Percentiles rank a stretch among this genome's conserved stretches.
These are phyloP conservation scores for Microcyclosporella mali DNA, from an alignment of 2,329 filamentous ascomycete species.

Conservation along the genomic window DNA sequence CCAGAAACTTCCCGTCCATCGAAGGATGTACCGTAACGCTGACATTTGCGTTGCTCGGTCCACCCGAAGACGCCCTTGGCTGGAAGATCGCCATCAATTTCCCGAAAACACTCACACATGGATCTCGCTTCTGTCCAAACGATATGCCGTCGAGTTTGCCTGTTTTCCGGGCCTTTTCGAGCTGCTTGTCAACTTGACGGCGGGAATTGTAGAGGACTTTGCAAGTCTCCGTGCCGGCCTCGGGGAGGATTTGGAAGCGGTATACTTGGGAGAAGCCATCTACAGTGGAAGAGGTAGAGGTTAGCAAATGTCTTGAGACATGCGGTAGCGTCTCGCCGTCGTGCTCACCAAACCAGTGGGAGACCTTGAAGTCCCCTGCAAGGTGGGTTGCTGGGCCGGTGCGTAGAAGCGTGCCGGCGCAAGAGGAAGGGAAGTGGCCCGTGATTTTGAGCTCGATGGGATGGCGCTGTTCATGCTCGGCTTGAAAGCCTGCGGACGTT, in stretches of 20 bases:
- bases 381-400: slow-evolving; percentile 65
- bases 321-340: no score
- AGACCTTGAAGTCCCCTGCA: slow-evolving; percentile 53
- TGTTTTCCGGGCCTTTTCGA: slow-evolving; percentile 54
- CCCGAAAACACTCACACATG: slow-evolving; percentile 65
- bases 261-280: slow-evolving; percentile 68
- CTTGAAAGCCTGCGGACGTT: no score
- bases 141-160: slow-evolving; percentile 53
- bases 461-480: no score
- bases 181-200: slow-evolving; percentile 57
- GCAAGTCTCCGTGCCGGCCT: slow-evolving; percentile 24
- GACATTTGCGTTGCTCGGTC: slow-evolving; percentile 44
- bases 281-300: no score
- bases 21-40: slow-evolving; percentile 55
- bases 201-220: slow-evolving; percentile 66
- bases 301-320: no score
- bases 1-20: slow-evolving; percentile 32
- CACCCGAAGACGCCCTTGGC: slow-evolving; percentile 12
- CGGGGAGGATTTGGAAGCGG: slow-evolving; percentile 60
- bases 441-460: slow-evolving; percentile 44
- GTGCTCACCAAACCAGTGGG: slow-evolving; percentile 84
- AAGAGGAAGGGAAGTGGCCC: slow-evolving; percentile 64
- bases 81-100: slow-evolving; percentile 62
- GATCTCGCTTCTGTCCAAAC: slow-evolving; percentile 68
- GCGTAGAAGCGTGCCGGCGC: slow-evolving; percentile 65